These are phyloP conservation scores for Neonectria punicea DNA, from an alignment of 2,329 filamentous ascomycete genomes.

Conservation along the genomic window DNA sequence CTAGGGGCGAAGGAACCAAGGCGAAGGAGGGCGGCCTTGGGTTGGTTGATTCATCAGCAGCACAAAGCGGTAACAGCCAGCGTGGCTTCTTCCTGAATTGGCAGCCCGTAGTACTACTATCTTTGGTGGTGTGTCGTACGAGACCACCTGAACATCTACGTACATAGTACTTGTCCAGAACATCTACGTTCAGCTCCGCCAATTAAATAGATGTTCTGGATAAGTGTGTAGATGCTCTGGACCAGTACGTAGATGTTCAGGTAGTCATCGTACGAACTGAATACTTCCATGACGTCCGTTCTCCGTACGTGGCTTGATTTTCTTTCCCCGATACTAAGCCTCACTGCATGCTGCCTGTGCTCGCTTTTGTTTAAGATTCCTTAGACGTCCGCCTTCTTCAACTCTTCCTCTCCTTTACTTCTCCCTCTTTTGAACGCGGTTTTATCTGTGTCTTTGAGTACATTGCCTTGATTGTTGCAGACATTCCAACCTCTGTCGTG, in stretches of 20 bases:
- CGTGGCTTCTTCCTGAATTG: conserved; percentile 40
- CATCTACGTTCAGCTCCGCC: too few species aligned
- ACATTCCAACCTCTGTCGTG: not conserved
- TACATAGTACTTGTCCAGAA: too few species aligned
- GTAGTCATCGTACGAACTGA: not conserved
- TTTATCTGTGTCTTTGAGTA: not conserved
- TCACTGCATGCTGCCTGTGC: not conserved
- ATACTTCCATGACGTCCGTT: too few species aligned
- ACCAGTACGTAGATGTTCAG: too few species aligned
- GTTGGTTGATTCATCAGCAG: conserved; percentile 17
- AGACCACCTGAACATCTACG: too few species aligned
- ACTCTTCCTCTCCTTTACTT: not conserved
- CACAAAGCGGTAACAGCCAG: conserved; percentile 26
- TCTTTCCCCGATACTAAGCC: conserved; percentile 13
- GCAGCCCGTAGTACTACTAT: not conserved
- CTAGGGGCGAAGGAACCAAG: not conserved
- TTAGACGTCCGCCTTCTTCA: not conserved
- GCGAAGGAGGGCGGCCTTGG: not conserved
- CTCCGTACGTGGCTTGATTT: conserved; percentile 24
- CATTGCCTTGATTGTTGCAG: not conserved
- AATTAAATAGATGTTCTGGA: too few species aligned
- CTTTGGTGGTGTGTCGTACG: too few species aligned
- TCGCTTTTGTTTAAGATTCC: not conserved
- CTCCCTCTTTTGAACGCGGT: not conserved
- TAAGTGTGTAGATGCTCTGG: too few species aligned